Base-by-base conservation (phyloP, 352 stramenopile species). In the Globisporangium rhizosaccharum region DNA sequence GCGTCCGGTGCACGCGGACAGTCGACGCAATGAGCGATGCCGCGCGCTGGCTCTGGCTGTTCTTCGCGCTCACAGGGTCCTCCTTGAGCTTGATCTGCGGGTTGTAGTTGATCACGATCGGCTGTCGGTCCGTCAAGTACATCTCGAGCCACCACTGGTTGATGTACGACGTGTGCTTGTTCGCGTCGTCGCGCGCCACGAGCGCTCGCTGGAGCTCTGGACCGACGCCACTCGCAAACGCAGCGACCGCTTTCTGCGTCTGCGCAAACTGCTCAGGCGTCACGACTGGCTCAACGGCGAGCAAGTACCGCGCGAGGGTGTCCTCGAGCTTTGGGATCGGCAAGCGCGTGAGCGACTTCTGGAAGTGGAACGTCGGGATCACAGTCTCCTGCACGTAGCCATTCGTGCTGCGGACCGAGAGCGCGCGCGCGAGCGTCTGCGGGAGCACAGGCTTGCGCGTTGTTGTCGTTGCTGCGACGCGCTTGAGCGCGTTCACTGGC, bases 131-230 rank as follows among this genome's bases (percentile, higher is more conserved):
- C 20, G 54, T 77, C 45, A 97, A 62, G 72, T 97, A 97, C 89
- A 96, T 96, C 56, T 97, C 88, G 33, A 93, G 85, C 89, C 89
- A 97, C 85, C 88, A 96, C 61, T 94, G 76, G 74, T 96, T 95
- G 66, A 96, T 96, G 69, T 96, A 97, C 61, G 81, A 94, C 70
- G 89, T 96, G 72, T 96, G 77, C 59, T 72, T 76, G 68, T 96
- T 80, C 44, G 75, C 75, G 6, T 83, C 77, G 66, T 97, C 88
- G 26, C 82, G 73, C 7, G 70, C 81, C 23, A 96, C 62, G 37
- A 97, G 71, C 58, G 84, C 82, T 12, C 69, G 68, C 48, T 96
- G 88, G 20, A 96, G 72, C 23, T 85, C 57, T 7, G 78, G 74
- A 2, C 86, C 86, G 17, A 79, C 71, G 49, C 80, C 75, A 12